Conservation (phyloP, 352 stramenopile genomes). For the Phytophthora ohioensis region DNA sequence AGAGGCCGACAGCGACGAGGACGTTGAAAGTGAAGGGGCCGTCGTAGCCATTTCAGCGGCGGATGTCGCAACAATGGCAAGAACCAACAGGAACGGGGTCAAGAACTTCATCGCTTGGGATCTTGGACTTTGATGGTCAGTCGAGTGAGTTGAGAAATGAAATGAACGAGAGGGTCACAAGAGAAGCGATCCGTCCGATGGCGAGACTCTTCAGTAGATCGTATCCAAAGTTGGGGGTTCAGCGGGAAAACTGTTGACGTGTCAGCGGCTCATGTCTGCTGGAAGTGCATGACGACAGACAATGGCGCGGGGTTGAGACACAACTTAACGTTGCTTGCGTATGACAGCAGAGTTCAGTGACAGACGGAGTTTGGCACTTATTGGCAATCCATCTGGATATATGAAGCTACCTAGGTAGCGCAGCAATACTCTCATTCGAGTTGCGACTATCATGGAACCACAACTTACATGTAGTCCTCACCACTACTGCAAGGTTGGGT, state of each 20-base stretch:
- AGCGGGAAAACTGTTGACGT: constrained; percentile 12
- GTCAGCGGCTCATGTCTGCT: background rate
- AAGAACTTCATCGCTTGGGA: constrained; percentile 46
- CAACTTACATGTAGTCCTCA: no score
- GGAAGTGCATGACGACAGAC: no score
- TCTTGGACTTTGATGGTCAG: constrained; percentile 8
- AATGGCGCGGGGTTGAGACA: background rate
- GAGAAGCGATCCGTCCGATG: background rate
- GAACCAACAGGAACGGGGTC: constrained; percentile 37
- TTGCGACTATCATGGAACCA: no score
- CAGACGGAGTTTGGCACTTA: no score
- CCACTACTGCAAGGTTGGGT: no score
- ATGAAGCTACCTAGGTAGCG: no score
- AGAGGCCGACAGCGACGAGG: constrained; percentile 2
- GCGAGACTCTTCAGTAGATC: constrained; percentile 15
- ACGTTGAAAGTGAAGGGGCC: constrained; percentile 7
- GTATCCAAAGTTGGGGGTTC: background rate
- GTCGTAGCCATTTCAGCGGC: constrained; percentile 15
- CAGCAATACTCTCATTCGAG: no score
- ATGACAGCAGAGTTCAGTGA: constrained; percentile 3
- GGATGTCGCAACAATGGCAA: constrained; percentile 26
- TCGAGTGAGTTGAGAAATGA: constrained; percentile 37
- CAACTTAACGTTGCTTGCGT: background rate
- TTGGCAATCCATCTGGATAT: no score
- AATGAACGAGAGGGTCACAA: background rate